Evolutionary conservation across 2,329 filamentous ascomycete species (phyloP), one percentile per base, ranked within the genome.

Genomic region (Ascochyta koolunga): DNA sequence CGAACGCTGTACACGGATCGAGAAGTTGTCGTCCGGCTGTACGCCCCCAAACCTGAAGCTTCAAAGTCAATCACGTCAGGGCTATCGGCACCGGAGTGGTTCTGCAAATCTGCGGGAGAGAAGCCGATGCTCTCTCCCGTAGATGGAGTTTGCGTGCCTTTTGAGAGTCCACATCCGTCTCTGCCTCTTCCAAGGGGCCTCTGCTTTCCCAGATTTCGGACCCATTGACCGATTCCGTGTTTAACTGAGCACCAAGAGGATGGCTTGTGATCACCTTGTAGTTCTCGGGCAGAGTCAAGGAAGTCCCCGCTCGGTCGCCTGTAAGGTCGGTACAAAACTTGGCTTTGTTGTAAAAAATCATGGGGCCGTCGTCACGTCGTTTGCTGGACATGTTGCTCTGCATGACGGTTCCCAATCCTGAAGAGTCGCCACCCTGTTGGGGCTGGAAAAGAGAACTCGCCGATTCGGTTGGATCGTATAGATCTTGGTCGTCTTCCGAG

Each of bases 271-370:
- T 55, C 13, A 61, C 57, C 19, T 71, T 61, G 58, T 77, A 77
- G 1, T 62, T 56, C 11, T 62, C 56, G 2, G 65, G 56, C 24
- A 61, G 57, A 8, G 61, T 58, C 16, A 52, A 48, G 5, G 60
- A 64, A 1, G 59, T 56, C 5, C 64, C 65, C 8, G 57, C 51
- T 19, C 63, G 78, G 62, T 92, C 88, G 2, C 88, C 87, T 15
- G 87, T 90, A 3, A 95, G 76, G 70, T 96, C 91, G 1, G 87
- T 92, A 70, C 87, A 95, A 70, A 95, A 96, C 0, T 84, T 85
- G 1, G 89, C 88, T 22, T 89, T 89, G 56, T 83, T 90, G 70
- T 93, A 96, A 68, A 93, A 96, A 16, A 93, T 91, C 61, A 96
- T 89, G 1, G 89, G 86, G 8, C 90, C 91, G 54, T 89, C 86